Evolutionary conservation across 768 basidiomycete species (phyloP).

Genomic region (Rhizopogon vinicolor): DNA sequence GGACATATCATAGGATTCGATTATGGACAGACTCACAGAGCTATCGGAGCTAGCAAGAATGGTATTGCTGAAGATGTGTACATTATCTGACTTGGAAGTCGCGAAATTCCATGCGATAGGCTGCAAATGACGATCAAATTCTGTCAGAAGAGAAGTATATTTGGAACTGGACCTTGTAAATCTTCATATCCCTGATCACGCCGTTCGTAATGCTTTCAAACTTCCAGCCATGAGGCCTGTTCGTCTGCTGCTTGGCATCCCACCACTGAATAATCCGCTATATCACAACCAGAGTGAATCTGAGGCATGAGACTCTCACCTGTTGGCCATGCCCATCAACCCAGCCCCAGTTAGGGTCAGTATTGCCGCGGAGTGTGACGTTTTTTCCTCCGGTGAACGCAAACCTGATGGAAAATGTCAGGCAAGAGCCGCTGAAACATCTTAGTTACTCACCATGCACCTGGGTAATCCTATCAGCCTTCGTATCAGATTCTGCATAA

Average conservation of each 20-base stretch:
- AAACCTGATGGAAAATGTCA: conserved; percentile 35
- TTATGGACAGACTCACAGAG: conserved; percentile 1
- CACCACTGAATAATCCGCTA: conserved; percentile 43
- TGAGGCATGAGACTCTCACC: conserved; percentile 19
- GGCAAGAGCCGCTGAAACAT: neutral
- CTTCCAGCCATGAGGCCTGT: conserved; percentile 51
- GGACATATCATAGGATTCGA: neutral
- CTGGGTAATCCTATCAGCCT: conserved; percentile 34
- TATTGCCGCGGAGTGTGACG: conserved; percentile 52
- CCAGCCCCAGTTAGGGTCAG: conserved; percentile 60
- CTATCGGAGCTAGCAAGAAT: conserved; percentile 50
- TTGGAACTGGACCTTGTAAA: conserved; percentile 38
- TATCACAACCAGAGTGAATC: neutral
- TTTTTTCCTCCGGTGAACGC: conserved; percentile 51
- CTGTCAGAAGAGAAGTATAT: neutral
- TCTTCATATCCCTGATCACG: conserved; percentile 53
- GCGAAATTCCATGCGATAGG: conserved; percentile 59
- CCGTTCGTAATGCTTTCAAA: conserved; percentile 51
- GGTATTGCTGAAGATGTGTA: conserved; percentile 51
- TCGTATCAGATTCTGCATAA: neutral
- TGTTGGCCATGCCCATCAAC: conserved; percentile 57
- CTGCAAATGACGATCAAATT: conserved; percentile 21
- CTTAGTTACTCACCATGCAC: conserved; percentile 32
- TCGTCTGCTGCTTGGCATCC: conserved; percentile 46
- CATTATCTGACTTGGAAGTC: conserved; percentile 41